A percentile compares a stretch with the other conserved stretches of the same genome.
phyloP scores from a whole-genome alignment of 2,329 filamentous ascomycete genomes.

The Penicillium italicum region DNA sequence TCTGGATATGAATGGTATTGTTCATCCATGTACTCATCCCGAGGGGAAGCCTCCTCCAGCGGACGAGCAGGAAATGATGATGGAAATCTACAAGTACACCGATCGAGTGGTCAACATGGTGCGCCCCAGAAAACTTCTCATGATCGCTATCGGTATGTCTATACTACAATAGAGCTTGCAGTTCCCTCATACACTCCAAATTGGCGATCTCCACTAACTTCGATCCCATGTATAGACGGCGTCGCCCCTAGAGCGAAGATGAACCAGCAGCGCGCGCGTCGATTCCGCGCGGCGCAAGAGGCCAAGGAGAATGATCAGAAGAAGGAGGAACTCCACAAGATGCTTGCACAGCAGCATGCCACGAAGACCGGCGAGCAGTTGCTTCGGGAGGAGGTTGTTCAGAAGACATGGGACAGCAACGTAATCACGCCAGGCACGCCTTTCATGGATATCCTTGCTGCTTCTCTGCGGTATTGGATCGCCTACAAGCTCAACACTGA shows the following conservation, averaged over 20 bases:
- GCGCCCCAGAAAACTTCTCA: slow-evolving; percentile 86
- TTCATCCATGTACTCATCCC: slow-evolving; percentile 96
- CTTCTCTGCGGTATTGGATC: slow-evolving; percentile 91
- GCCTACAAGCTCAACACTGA: slow-evolving; percentile 97
- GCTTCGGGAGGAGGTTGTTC: slow-evolving; percentile 58
- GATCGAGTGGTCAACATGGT: slow-evolving; percentile 99
- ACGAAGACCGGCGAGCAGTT: slow-evolving; percentile 58
- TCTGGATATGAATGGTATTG: slow-evolving; percentile 98
- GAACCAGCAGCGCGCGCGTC: slow-evolving; percentile 96
- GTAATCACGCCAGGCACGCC: slow-evolving; percentile 93
- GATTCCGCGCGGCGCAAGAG: slow-evolving; percentile 91
- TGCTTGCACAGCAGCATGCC: slow-evolving; percentile 75
- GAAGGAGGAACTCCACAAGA: slow-evolving; percentile 79
- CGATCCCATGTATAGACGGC: slow-evolving; percentile 60
- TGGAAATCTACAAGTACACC: slow-evolving; percentile 98
- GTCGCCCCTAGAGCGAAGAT: slow-evolving; percentile 98
- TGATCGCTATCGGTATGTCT: slow-evolving; percentile 83
- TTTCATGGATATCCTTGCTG: slow-evolving; percentile 94
- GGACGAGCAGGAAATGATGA: slow-evolving; percentile 99
- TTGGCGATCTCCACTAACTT: neutral
- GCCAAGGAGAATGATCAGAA: slow-evolving; percentile 91
- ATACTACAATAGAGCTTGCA: neutral
- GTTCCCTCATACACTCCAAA: neutral
- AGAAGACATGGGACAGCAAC: slow-evolving; percentile 90
- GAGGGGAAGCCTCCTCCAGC: slow-evolving; percentile 87